Evolutionary conservation across 371 early-diverging fungal species (phyloP).

Genomic region (Rhizopus microsporus): DNA sequence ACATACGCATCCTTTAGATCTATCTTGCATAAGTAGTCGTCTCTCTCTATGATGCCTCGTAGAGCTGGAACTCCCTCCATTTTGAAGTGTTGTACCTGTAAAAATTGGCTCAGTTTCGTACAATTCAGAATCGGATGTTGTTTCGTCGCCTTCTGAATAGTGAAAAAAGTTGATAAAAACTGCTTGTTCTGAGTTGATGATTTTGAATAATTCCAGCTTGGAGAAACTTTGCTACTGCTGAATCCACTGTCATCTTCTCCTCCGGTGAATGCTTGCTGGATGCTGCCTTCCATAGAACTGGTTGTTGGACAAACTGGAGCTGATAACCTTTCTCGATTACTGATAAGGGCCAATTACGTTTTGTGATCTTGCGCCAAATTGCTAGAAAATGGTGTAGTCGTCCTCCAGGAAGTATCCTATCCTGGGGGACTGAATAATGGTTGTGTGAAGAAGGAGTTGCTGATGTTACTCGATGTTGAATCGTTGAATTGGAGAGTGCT

Average conservation of each 20-base stretch:
- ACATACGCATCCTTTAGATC: too few relatives aligned
- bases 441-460: not conserved
- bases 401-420: conserved; percentile 2
- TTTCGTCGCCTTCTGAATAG: conserved; percentile 15
- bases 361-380: conserved; percentile 1
- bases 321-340: conserved; percentile 9
- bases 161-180: conserved; percentile 18
- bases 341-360: not conserved
- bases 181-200: conserved; percentile 5
- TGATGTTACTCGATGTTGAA: conserved; percentile 1
- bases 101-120: conserved; percentile 7
- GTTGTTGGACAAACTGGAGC: conserved; percentile 1
- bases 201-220: conserved; percentile 2
- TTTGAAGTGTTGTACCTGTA: conserved; percentile 2
- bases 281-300: conserved; percentile 3
- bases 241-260: not conserved
- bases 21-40: too few relatives aligned
- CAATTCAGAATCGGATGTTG: conserved; percentile 20
- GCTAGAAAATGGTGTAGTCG: conserved; percentile 4
- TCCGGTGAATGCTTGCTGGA: not conserved
- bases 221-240: conserved; percentile 6
- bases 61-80: too few relatives aligned
- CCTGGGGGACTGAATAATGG: conserved; percentile 5
- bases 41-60: not conserved
- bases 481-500: not conserved